Base-by-base conservation (phyloP, 176 grass and related monocot species). In the Carex parvula region DNA sequence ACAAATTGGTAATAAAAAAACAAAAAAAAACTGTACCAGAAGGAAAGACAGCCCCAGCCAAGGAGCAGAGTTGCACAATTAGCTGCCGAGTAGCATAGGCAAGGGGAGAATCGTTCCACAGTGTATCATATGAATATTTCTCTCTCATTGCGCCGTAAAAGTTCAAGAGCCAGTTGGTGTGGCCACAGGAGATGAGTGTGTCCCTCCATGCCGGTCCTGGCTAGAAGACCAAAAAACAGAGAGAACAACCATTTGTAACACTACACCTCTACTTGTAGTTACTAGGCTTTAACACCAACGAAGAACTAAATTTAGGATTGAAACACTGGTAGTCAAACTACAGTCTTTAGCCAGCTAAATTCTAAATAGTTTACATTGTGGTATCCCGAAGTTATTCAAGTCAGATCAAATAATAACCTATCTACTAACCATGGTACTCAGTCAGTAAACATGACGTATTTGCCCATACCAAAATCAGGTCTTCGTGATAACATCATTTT, bases 61-160 rank as follows among this genome's bases (percentile, higher is more conserved):
- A 88, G 55, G 96, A 98, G 91, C 96, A 95, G 63, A 95, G 85
- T 71, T 98, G 96, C 65, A 95, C 91, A 89, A 95, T 94, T 60
- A 98, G 89, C 70, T 95, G 91, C 63, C 93, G 88, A 86, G 89
- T 90, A 35, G 93, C 93, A 55, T 90, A 86, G 56, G 91, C 89
- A 79, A 98, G 87, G 32, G 91, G 96, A 88, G 93, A 98, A 89
- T 98, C 96, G 56, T 78, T 86, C 96, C 96, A 98, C 39, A 95
- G 63, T 32, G 91, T 89, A 89, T 98, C 96, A 89, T 89, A 92
- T 22, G 88, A 93, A 74, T 90, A 88, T 68, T 93, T 95, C 74
- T 89, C 89, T 44, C 93, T 90, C 62, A 95, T 69, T 67, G 89
- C 88, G 24, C 86, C 83, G 70, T 98, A 98, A 32, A 93, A 93